Percentiles rank a stretch among this genome's conserved stretches.
Evolutionary conservation across 1,139 yeast species (phyloP).

Genomic region (Debaryomyces nepalensis): DNA sequence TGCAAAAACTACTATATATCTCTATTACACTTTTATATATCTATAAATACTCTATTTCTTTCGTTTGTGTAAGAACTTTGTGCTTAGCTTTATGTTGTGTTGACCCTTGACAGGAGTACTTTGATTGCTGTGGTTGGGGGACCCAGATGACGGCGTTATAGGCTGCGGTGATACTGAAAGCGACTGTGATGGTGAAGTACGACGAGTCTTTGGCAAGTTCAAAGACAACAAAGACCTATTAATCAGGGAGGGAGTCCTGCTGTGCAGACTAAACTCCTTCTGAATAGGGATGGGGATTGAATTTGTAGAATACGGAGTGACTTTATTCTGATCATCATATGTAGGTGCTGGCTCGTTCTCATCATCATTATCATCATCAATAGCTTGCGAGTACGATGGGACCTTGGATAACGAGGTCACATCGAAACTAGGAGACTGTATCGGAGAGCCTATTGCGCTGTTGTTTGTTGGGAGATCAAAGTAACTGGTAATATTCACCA

Average conservation of each 20-base stretch:
- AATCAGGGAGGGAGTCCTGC: slow-evolving; percentile 2
- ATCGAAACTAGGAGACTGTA: slow-evolving; percentile 24
- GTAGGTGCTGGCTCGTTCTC: slow-evolving; percentile 39
- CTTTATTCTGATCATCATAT: slow-evolving; percentile 8
- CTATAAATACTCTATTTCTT: slow-evolving; percentile 5
- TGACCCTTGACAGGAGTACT: neutral
- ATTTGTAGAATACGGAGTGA: neutral
- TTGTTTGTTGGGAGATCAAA: slow-evolving; percentile 30
- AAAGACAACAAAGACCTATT: slow-evolving; percentile 6
- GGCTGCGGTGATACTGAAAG: slow-evolving; percentile 6
- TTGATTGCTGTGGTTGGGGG: neutral
- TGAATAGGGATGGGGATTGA: slow-evolving; percentile 5
- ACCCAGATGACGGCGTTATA: neutral
- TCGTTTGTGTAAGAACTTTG: slow-evolving; percentile 6
- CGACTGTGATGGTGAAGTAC: slow-evolving; percentile 9
- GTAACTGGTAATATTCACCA: slow-evolving; percentile 28
- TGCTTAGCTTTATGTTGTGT: slow-evolving; percentile 1
- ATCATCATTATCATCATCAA: slow-evolving; percentile 36
- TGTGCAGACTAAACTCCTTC: neutral
- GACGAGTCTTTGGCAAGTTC: slow-evolving; percentile 5
- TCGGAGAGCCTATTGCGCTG: neutral
- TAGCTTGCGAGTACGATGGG: slow-evolving; percentile 44
- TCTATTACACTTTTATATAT: neutral
- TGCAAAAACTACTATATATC: neutral
- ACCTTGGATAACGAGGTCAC: slow-evolving; percentile 31